Evolutionary conservation across 2,329 filamentous ascomycete genomes (phyloP), one percentile per base, ranked within the genome.

Genomic region (Catunica adiposa): DNA sequence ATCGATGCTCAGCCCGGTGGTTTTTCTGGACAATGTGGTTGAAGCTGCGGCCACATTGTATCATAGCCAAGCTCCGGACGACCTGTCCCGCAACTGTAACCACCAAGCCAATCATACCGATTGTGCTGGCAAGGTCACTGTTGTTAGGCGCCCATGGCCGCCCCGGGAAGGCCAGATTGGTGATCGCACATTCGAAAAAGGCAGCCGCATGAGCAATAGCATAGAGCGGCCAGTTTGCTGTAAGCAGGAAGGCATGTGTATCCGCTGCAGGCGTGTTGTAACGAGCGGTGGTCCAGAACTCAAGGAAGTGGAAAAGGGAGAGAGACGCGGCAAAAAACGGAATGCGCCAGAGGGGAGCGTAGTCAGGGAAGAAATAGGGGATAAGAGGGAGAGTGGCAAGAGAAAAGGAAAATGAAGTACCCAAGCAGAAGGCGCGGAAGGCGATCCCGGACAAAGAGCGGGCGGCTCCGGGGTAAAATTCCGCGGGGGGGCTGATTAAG

Each of bases 261-360:
- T 75, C 78, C 20, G 86, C 87, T 53, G 80, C 75, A 15, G 76
- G 74, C 0, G 86, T 87, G 68, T 97, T 97, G 70, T 85, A 86
- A 56, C 76, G 73, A 7, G 90, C 89, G 0, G 90, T 96, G 31
- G 83, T 87, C 75, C 82, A 94, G 73, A 89, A 98, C 70, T 98
- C 92, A 67, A 97, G 82, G 70, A 95, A 97, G 73, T 98, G 92
- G 71, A 97, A 97, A 29, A 84, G 63, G 25, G 83, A 77, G 51
- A 97, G 81, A 14, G 80, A 72, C 53, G 71, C 71, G 51, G 84
- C 64, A 70, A 90, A 90, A 66, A 83, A 80, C 29, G 79, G 77
- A 6, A 77, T 66, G 56, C 80, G 78, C 80, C 80, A 83, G 56
- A 77, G 67, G 14, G 66, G 59, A 3, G 70, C 70, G 56, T 66